Evolutionary conservation across 352 stramenopile species (phyloP), one percentile per base, ranked within the genome.

Genomic region (Globisporangium splendens): DNA sequence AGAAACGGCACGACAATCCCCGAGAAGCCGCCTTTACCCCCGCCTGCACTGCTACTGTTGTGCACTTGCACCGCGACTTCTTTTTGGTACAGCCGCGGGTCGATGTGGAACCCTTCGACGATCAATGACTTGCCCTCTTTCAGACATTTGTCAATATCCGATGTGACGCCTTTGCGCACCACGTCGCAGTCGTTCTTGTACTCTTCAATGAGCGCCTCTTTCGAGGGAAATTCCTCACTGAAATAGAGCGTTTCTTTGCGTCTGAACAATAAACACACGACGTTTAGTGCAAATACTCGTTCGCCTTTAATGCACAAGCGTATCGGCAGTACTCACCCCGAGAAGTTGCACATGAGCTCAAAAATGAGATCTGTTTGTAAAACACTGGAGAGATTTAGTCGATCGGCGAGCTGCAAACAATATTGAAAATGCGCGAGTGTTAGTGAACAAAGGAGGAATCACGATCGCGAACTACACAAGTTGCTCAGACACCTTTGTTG

Each of bases 311-410:
- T 31, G 24, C 24, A 43, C 8, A 43, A 17, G 10, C 14, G n/a
- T 8, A 4, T 49, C 15, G 15, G 8, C 17, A 31, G 5, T 31
- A 38, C 46, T 15, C 57, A 95, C 86, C 83, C 86, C 2, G 86
- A 95, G 57, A 95, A 95, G 49, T 95, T 95, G 68, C 86, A 95
- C 86, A 95, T 95, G 48, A 95, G 76, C 66, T 93, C 86, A 62
- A 93, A 93, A 56, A 93, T 95, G 43, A 95, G 74, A 50, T 95
- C 86, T 0, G 83, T 93, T 57, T 95, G 86, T 18, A 95, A 69
- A 7, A 95, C 83, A 28, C 86, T 95, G 33, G 86, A 95, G 11
- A 95, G 65, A 56, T 95, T 95, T 17, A 95, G 72, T 0, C 86
- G 86, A 47, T 95, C 86, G 0, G 86, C 86, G 52, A 95, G 69